Evolutionary conservation across 176 grass and related monocot species (phyloP), one percentile per base, ranked within the genome.

Genomic region (Avena atlantica): DNA sequence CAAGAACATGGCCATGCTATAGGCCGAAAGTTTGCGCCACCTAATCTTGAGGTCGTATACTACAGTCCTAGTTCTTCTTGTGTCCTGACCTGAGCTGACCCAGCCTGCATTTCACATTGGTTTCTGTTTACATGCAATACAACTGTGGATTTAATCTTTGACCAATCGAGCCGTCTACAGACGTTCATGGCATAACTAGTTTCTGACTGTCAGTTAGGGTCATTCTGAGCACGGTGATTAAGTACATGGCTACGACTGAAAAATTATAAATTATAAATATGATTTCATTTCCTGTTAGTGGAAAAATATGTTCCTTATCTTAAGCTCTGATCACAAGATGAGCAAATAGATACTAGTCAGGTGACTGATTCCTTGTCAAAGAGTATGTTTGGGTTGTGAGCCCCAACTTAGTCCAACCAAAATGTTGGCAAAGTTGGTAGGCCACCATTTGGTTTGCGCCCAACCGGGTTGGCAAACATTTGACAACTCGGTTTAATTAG

Each of bases 1-100:
- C 19, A 73, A 45, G 70, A 48, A 48, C 45, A 48, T 48, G 45
- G 45, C 45, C 45, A 48, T 48, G 9, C 8, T 48, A 48, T 48
- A 48, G 6, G 31, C 12, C 12, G 62, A 65, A 65, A 65, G 62
- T 37, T 69, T 16, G 15, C 7, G 65, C 29, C 31, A 69, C 66
- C 31, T 69, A 69, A 69, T 15, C 66, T 69, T 67, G 64, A 40
- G 73, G 48, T 52, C 13, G 49, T 74, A 51, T 29, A 76, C 14
- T 52, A 51, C 15, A 50, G 13, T 53, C 44, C n/a, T 55, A 4
- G 73, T 17, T 27, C 73, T 51, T 52, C 23, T 52, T 52, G n/a
- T 50, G 45, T 74, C 44, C 45, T 74, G 6, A 75, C 15, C 47
- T 75, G 45, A 76, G 48, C 48, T 11, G 23, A 17, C 13, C 6